Base-by-base conservation (phyloP, 2,329 filamentous ascomycete genomes). In the Fusarium verrucosum region DNA sequence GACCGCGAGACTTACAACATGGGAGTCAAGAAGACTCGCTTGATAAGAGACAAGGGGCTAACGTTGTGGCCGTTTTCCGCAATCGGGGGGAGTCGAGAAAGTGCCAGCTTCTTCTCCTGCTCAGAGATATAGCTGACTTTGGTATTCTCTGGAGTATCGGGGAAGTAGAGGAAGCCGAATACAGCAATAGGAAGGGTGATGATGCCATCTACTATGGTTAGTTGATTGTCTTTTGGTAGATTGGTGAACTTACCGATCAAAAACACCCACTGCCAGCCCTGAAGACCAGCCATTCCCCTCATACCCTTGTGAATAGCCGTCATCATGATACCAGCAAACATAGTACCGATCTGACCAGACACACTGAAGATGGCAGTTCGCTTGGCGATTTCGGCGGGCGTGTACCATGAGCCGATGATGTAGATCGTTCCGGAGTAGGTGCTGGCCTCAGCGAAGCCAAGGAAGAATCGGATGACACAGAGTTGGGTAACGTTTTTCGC, bases 301-400 rank as follows among this genome's bases (percentile, higher is more conserved):
- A 74, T 70, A 2, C 54, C 52, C 36, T 56, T 61, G 5, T 72
- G 60, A 5, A 72, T 72, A 1, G 81, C 82, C 0, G 82, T 82
- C 70, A 86, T 84, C 62, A 87, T 81, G 44, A 85, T 84, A 0
- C 85, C 86, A 2, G 81, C 81, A 52, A 88, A 86, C 80, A 88
- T 84, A 0, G 80, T 85, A 0, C 85, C 85, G 0, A 83, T 82
- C 4, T 86, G 79, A 1, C 84, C 85, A 7, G 83, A 83, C 2
- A 82, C 80, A 7, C 83, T 86, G 68, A 88, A 88, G 16, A 89
- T 80, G 10, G 83, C 85, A 3, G 80, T 83, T 2, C 87, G 79
- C 67, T 88, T 88, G 1, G 83, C 83, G 0, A 89, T 81, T 58
- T 88, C 86, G 10, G 78, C 75, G 1, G 79, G 78, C 1, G 69